These are phyloP conservation scores for Cordia subcordata DNA, from an alignment of 257 asterid species.

Conservation along the genomic window DNA sequence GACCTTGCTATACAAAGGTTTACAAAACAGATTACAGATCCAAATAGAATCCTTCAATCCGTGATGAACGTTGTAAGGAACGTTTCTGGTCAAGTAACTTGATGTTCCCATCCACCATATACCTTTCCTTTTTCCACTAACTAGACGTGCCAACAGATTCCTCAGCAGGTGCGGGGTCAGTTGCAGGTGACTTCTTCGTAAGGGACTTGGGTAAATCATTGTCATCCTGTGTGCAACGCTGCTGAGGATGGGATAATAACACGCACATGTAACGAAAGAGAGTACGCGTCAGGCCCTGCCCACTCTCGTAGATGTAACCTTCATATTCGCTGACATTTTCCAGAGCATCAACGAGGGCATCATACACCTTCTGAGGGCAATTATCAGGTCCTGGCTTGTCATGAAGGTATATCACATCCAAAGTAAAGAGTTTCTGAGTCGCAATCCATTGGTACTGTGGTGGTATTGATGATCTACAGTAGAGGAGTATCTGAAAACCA, in stretches of 20 bases:
- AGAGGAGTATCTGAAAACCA: constrained; percentile 57
- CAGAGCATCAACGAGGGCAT: constrained; percentile 86
- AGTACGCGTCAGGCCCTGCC: constrained; percentile 78
- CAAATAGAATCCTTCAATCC: neutral
- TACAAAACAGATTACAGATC: neutral
- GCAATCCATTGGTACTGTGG: constrained; percentile 68
- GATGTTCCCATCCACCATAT: neutral
- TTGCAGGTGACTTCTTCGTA: constrained; percentile 40
- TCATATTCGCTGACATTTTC: constrained; percentile 72
- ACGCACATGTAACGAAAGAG: constrained; percentile 67
- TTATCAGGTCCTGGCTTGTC: constrained; percentile 94
- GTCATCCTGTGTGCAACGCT: constrained; percentile 80
- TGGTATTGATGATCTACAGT: constrained; percentile 74
- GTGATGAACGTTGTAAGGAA: neutral
- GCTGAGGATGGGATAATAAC: constrained; percentile 82
- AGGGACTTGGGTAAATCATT: constrained; percentile 70
- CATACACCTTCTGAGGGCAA: constrained; percentile 86
- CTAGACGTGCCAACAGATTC: constrained; percentile 37
- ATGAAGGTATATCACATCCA: constrained; percentile 87
- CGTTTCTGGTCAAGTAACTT: neutral
- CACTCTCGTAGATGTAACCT: constrained; percentile 85
- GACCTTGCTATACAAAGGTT: neutral
- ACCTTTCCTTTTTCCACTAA: constrained; percentile 26
- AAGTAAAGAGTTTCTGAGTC: constrained; percentile 66
- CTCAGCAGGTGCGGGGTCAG: constrained; percentile 42